These are phyloP conservation scores for Glycine soja DNA, from an alignment of 306 rosid genomes.

Conservation along the genomic window DNA sequence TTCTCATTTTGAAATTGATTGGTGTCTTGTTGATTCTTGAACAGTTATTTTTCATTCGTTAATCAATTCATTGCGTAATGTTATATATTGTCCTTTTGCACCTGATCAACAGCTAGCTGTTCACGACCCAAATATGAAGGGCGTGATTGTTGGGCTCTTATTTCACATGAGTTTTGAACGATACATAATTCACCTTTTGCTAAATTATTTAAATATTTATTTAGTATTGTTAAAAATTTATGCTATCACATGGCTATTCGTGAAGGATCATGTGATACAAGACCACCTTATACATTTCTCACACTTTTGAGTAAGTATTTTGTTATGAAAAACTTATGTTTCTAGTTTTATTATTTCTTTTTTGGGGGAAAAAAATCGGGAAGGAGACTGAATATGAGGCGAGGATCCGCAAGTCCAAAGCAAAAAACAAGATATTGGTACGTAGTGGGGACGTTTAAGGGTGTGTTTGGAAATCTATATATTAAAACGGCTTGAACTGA, in stretches of 20 bases:
- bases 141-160: background rate
- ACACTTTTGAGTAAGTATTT: background rate
- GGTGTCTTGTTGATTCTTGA: background rate
- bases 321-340: background rate
- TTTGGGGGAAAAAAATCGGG: no score
- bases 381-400: no score
- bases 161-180: background rate
- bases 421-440: no score
- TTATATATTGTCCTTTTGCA: constrained; percentile 7
- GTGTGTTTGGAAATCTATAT: background rate
- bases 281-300: background rate
- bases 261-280: background rate
- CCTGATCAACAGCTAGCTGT: background rate
- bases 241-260: no score
- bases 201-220: background rate
- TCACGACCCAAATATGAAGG: constrained; percentile 1
- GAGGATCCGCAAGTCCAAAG: no score
- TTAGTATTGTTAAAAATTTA: background rate
- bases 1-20: background rate
- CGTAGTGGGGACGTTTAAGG: no score
- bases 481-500: no score
- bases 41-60: background rate
- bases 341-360: no score
- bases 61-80: background rate
- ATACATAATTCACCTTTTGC: background rate